Percentiles rank a stretch among this genome's conserved stretches.
phyloP scores from a whole-genome alignment of 2,329 filamentous ascomycete species.

The Ophiosphaerella narmari region DNA sequence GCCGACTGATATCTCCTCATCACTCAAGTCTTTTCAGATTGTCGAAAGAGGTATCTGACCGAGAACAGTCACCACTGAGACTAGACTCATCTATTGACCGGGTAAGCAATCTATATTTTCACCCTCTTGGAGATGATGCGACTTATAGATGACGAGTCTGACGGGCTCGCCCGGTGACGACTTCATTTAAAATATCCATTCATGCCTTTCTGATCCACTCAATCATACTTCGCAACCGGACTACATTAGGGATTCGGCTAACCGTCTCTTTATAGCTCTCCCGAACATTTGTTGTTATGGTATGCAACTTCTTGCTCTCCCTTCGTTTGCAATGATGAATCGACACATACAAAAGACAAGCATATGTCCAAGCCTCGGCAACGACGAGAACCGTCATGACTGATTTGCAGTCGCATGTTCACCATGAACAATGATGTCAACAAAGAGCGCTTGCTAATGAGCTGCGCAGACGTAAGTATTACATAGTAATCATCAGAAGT shows the following conservation, averaged over 20 bases:
- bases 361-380: slow-evolving; percentile 87
- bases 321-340: slow-evolving; percentile 69
- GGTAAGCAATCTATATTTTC: slow-evolving; percentile 24
- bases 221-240: background rate
- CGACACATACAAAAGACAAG: slow-evolving; percentile 83
- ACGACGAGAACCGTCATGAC: slow-evolving; percentile 53
- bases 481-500: background rate
- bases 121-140: slow-evolving; percentile 50
- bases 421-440: slow-evolving; percentile 19
- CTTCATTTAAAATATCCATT: slow-evolving; percentile 67
- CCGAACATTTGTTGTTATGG: slow-evolving; percentile 3
- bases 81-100: background rate
- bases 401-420: slow-evolving; percentile 27
- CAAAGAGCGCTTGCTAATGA: slow-evolving; percentile 28
- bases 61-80: background rate
- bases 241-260: slow-evolving; percentile 8
- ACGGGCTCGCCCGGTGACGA: slow-evolving; percentile 72
- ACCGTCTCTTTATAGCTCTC: background rate
- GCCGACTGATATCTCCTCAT: slow-evolving; percentile 75
- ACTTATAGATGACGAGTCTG: slow-evolving; percentile 75
- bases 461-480: slow-evolving; percentile 14
- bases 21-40: slow-evolving; percentile 1
- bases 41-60: slow-evolving; percentile 12
- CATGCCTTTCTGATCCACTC: slow-evolving; percentile 59
- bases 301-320: slow-evolving; percentile 19